Percentiles rank a stretch among this genome's conserved stretches.
Evolutionary conservation across 192 early-diverging fungal species (phyloP).

Genomic region (Coemansia aciculifera): DNA sequence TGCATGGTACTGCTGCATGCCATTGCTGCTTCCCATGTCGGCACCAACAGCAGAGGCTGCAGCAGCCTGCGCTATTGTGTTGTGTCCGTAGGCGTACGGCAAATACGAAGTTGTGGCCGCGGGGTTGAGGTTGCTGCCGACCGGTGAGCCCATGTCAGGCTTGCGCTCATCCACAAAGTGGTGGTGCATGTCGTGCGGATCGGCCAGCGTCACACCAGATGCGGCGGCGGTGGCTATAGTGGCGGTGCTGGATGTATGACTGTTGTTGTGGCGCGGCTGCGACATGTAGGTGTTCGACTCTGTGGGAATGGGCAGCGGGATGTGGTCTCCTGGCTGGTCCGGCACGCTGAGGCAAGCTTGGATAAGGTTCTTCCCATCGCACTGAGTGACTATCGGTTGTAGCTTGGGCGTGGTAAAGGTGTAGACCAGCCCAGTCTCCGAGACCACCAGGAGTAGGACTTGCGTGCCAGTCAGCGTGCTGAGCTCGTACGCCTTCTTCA

Average conservation of each 20-base stretch:
- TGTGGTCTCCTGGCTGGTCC: conserved; percentile 59
- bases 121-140: conserved; percentile 11
- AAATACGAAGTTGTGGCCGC: conserved; percentile 22
- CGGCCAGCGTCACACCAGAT: conserved; percentile 11
- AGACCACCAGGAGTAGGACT: conserved; percentile 88
- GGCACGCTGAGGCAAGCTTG: conserved; percentile 89
- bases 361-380: conserved; percentile 91
- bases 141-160: conserved; percentile 18
- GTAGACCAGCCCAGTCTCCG: conserved; percentile 93
- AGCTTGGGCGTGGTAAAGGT: conserved; percentile 93
- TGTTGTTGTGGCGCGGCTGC: conserved; percentile 38
- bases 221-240: conserved; percentile 24
- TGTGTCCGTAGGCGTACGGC: conserved; percentile 44
- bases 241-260: conserved; percentile 3
- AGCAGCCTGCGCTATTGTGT: conserved; percentile 43
- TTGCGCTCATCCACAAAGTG: conserved; percentile 39
- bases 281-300: conserved; percentile 56
- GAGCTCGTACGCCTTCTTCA: conserved; percentile 98
- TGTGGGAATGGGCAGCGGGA: conserved; percentile 45
- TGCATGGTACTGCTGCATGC: conserved; percentile 23
- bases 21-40: conserved; percentile 9
- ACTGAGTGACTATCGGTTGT: conserved; percentile 87
- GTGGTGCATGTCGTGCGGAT: conserved; percentile 22
- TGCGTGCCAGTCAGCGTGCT: conserved; percentile 93
- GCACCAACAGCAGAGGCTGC: conserved; percentile 30